phyloP scores from a whole-genome alignment of 345 rosid genomes.

The Euphorbia tirucalli region DNA sequence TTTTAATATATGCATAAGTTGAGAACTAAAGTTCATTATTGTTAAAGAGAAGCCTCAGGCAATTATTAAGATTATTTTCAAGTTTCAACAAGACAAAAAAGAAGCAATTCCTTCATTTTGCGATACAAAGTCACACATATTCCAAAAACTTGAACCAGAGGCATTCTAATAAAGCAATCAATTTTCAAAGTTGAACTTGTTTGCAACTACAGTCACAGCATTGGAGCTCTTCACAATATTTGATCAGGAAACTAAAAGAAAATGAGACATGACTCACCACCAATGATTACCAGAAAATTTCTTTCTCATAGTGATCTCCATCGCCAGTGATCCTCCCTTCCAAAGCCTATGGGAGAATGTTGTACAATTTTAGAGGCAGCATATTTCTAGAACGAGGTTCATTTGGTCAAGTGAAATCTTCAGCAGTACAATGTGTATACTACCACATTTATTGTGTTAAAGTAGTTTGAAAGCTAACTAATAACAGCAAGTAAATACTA shows the following conservation, averaged over 20 bases:
- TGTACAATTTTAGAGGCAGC: background rate
- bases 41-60: background rate
- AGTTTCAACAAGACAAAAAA: background rate
- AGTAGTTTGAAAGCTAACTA: too few relatives aligned
- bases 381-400: background rate
- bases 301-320: background rate
- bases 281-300: constrained; percentile 3
- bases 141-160: background rate
- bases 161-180: background rate
- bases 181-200: background rate
- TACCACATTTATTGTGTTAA: background rate
- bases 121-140: background rate
- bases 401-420: background rate
- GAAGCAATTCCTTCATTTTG: background rate
- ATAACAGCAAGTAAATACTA: background rate
- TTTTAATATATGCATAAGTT: background rate
- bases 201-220: background rate
- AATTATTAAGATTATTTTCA: background rate
- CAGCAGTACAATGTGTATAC: background rate
- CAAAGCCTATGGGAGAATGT: constrained; percentile 1
- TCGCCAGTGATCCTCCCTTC: background rate
- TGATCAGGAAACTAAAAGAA: background rate
- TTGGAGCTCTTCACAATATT: background rate
- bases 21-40: background rate
- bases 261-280: background rate